phyloP scores from a whole-genome alignment of 805 yeast species.

The Candida germanica region DNA sequence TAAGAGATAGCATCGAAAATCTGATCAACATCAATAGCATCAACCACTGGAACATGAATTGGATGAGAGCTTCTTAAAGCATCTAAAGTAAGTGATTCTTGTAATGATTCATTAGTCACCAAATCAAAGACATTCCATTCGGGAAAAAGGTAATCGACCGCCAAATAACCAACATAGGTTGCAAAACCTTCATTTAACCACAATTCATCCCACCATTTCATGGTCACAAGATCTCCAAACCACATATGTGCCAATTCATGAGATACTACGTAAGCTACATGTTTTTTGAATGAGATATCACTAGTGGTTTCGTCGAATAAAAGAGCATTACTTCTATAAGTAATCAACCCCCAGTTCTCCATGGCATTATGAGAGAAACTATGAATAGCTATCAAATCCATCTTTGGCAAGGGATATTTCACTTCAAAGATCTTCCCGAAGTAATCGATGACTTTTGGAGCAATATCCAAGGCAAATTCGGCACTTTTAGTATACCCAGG shows the following conservation, averaged over 20 bases:
- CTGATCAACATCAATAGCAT: conserved; percentile 78
- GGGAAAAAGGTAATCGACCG: conserved; percentile 68
- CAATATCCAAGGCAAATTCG: conserved; percentile 43
- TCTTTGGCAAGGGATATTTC: conserved; percentile 72
- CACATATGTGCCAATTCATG: conserved; percentile 91
- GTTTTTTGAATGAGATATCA: conserved; percentile 54
- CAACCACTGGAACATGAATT: conserved; percentile 74
- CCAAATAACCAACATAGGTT: conserved; percentile 75
- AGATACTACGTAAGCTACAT: conserved; percentile 77
- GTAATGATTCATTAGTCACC: conserved; percentile 50
- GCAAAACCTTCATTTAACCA: conserved; percentile 93
- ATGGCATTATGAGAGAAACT: conserved; percentile 81
- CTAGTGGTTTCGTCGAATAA: conserved; percentile 45
- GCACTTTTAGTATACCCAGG: conserved; percentile 49
- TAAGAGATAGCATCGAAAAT: conserved; percentile 81
- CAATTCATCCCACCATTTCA: conserved; percentile 92
- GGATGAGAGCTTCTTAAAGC: conserved; percentile 70
- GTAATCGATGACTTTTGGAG: conserved; percentile 50
- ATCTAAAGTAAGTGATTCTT: conserved; percentile 52
- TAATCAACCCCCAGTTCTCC: conserved; percentile 86
- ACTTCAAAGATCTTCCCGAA: conserved; percentile 47
- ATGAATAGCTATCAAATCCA: conserved; percentile 77
- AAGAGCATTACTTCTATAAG: conserved; percentile 58
- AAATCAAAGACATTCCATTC: conserved; percentile 75
- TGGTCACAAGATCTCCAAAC: conserved; percentile 87